Evolutionary conservation across 2,329 filamentous ascomycete genomes (phyloP).

Genomic region (Orbilia brochopaga): DNA sequence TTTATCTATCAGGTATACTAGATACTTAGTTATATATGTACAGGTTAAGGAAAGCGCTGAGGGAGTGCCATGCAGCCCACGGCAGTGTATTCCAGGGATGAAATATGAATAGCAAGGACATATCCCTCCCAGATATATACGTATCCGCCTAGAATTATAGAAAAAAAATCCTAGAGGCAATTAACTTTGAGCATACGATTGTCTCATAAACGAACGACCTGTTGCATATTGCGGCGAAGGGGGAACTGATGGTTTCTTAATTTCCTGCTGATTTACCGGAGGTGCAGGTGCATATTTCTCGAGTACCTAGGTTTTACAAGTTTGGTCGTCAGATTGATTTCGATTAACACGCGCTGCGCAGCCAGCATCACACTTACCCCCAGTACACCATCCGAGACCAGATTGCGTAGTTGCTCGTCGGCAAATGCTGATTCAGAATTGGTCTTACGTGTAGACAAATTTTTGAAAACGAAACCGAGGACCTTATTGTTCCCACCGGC

Average conservation of each 20-base stretch:
- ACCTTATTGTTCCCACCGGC: conserved; percentile 13
- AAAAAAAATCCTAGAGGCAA: too few species aligned
- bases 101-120: too few species aligned
- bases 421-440: conserved; percentile 14
- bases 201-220: neutral
- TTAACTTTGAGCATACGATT: too few species aligned
- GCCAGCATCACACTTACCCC: conserved; percentile 6
- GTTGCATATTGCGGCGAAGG: neutral
- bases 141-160: too few species aligned
- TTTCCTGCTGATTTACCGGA: neutral
- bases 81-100: too few species aligned
- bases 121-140: too few species aligned
- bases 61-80: too few species aligned
- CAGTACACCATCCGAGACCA: conserved; percentile 32
- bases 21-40: too few species aligned
- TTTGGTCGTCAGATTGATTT: neutral
- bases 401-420: conserved; percentile 26
- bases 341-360: neutral
- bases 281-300: conserved; percentile 32
- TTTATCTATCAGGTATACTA: too few species aligned
- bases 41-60: too few species aligned
- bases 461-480: conserved; percentile 38
- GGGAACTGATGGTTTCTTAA: neutral
- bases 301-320: conserved; percentile 14
- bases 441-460: conserved; percentile 25